Evolutionary conservation across 805 yeast species (phyloP), one percentile per base, ranked within the genome.

Genomic region (Yamadazyma tumulicola): DNA sequence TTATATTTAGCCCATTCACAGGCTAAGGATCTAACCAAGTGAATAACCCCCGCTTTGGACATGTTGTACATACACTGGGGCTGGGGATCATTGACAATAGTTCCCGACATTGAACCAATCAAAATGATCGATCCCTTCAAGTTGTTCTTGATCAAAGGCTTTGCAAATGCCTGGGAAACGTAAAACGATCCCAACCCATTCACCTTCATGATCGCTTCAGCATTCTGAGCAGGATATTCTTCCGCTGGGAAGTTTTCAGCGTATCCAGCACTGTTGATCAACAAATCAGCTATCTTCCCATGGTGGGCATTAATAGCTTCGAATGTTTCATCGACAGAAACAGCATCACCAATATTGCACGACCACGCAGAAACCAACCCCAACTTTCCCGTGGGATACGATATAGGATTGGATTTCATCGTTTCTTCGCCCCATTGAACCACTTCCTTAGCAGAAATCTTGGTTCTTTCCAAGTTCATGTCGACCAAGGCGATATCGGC

Each of bases 11-110:
- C 85, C 93, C 93, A 84, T 60, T 84, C 94, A 43, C 81, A 75
- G 26, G 88, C 93, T 48, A 84, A 64, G 3, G 89, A 75, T 56
- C 77, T 76, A 36, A 75, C 84, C 72, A 84, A 66, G 61, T 84
- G 93, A 49, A 83, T 82, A 27, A 83, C 91, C 55, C 89, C 93
- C 12, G 93, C 93, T 66, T 84, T 84, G 48, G 91, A 72, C 84
- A 81, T 79, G 70, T 84, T 84, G 72, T 84, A 84, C 48, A 84
- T 84, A 44, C 77, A 72, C 60, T 81, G 88, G 14, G 85, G 85
- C 57, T 81, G 88, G 22, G 89, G 89, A 55, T 77, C 81, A 58
- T 81, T 81, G 42, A 81, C 87, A 48, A 81, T 79, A 40, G 79
- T 72, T 36, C 87, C 89, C 6, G 85, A 77, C 88, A 81, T 81